Base-by-base conservation (phyloP, 176 grass and related monocot genomes). In the Typha latifolia region DNA sequence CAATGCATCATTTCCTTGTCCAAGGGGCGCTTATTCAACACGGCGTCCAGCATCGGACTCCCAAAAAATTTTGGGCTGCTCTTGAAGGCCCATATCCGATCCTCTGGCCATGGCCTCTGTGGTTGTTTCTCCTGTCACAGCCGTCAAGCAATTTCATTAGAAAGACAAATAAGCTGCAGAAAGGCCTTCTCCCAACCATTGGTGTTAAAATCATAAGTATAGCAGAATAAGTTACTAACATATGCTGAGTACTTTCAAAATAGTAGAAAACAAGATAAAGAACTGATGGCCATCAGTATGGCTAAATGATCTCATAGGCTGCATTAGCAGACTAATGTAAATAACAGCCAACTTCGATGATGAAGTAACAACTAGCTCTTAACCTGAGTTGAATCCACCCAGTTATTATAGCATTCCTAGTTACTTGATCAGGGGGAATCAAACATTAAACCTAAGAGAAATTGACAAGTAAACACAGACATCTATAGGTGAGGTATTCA, bases 1-100 rank as follows among this genome's bases (percentile, higher is more conserved):
- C 94, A 99, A 73, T 93, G 89, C 68, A 99, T 80, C 85, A 99
- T 91, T 66, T 99, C 89, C 76, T 84, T 99, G 69, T 99, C 94
- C 47, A 99, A 87, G 9, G 83, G 77, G 66, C 77, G 87, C 72
- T 86, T 91, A 87, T 92, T 86, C 77, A 99, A 80, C 49, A 79
- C 86, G 74, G 82, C 72, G 23, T 99, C 94, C 82, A 93, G 78
- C 94, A 93, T 99, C 14, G 94, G 94, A 85, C 85, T 93, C 59
- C 94, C 94, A 84, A 93, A 99, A 78, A 85, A 93, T 87, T 81
- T 99, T 7, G 85, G 88, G 50, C 81, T 78, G 31, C 72, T 91
- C 79, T 87, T 82, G 79, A 99, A 99, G 61, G 82, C 75, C 94
- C 94, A 99, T 80, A 99, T 99, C 69, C 69, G 74, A 63, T 99